phyloP scores from a whole-genome alignment of 2,329 filamentous ascomycete genomes.

The Pseudogymnoascus destructans region DNA sequence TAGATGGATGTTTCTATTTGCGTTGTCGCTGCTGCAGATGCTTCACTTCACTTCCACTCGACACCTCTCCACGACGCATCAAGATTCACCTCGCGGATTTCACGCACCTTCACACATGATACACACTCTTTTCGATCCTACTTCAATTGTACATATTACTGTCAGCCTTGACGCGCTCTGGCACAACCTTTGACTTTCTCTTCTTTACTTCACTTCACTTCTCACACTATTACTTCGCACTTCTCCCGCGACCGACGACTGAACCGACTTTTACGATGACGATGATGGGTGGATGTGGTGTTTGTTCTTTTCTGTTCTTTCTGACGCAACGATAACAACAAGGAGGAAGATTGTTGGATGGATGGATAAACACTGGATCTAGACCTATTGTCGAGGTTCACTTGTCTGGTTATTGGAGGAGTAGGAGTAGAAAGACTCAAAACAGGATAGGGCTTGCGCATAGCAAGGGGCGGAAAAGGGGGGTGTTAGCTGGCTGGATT shows the following conservation, averaged over 20 bases:
- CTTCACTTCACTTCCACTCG: background rate
- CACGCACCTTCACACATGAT: background rate
- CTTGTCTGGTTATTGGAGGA: background rate
- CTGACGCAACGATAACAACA: background rate
- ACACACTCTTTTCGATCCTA: background rate
- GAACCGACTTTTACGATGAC: background rate
- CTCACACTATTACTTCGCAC: background rate
- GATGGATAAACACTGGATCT: background rate
- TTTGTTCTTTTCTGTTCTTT: background rate
- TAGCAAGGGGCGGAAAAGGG: background rate
- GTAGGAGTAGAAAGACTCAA: background rate
- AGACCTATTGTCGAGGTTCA: background rate
- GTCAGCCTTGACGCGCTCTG: background rate
- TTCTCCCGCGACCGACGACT: background rate
- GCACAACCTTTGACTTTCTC: background rate
- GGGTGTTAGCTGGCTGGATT: background rate
- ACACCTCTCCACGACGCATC: background rate
- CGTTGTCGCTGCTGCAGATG: background rate
- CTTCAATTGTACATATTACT: constrained; percentile 3
- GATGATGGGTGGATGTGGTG: background rate
- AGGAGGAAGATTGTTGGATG: background rate
- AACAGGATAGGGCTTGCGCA: background rate
- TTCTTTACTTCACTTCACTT: background rate
- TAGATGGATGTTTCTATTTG: background rate
- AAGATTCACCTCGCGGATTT: background rate